phyloP scores from a whole-genome alignment of 306 rosid genomes.

The Trichosanthes truncata region DNA sequence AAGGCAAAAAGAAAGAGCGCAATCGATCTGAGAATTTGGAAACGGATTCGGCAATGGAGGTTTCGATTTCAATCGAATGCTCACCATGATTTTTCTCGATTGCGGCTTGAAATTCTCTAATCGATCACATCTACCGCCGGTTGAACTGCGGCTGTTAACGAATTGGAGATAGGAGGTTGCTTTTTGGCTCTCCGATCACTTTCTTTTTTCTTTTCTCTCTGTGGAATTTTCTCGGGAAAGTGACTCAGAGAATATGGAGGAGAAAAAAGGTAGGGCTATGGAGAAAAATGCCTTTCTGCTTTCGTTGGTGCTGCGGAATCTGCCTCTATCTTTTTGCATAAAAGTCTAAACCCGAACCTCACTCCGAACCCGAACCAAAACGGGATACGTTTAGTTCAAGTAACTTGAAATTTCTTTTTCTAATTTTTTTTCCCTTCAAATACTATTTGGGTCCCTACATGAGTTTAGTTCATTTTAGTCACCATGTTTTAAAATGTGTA shows the following conservation, averaged over 20 bases:
- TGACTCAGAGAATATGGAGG: constrained; percentile 3
- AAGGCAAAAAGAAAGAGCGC: background rate
- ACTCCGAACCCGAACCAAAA: constrained; percentile 4
- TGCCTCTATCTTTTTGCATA: background rate
- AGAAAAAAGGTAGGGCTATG: background rate
- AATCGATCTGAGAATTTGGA: background rate
- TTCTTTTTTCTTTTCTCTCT: background rate
- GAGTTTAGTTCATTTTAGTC: too few relatives aligned
- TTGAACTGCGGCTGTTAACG: background rate
- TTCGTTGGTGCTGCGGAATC: constrained; percentile 6
- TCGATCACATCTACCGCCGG: background rate
- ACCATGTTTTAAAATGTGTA: too few relatives aligned
- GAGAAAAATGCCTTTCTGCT: background rate
- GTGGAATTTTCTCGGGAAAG: constrained; percentile 6
- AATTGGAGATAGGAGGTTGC: background rate
- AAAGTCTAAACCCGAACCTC: background rate
- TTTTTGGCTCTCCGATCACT: background rate
- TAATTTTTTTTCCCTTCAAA: background rate
- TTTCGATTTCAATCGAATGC: background rate
- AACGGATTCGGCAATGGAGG: background rate
- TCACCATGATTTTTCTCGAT: constrained; percentile 35
- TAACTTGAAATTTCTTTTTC: background rate
- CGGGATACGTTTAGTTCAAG: background rate
- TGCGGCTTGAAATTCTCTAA: background rate
- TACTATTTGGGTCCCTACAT: too few relatives aligned